Evolutionary conservation across 73 alveolate species (phyloP).

Genomic region (Paramecium biaurelia): DNA sequence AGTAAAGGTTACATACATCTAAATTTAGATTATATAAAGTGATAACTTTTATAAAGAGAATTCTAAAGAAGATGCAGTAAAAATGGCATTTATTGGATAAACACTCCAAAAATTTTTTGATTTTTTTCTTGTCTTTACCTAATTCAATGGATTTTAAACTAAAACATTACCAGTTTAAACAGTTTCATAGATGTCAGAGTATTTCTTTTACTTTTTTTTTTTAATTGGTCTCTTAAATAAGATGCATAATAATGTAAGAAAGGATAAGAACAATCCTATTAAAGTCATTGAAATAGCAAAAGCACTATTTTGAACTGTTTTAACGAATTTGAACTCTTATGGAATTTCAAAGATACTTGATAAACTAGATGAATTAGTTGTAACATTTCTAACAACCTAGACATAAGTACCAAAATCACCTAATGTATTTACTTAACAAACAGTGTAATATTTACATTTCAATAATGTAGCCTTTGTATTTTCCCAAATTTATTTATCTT

Average conservation of each 20-base stretch:
- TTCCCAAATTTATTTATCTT: slow-evolving; percentile 42
- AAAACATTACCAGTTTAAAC: background rate
- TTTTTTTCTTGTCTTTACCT: background rate
- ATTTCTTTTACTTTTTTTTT: background rate
- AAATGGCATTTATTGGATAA: slow-evolving; percentile 1
- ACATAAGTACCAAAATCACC: background rate
- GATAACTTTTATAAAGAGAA: slow-evolving; percentile 3
- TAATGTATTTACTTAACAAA: background rate
- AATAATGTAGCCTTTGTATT: background rate
- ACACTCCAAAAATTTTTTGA: slow-evolving; percentile 21
- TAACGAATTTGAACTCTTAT: background rate
- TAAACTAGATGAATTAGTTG: background rate
- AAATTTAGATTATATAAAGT: background rate
- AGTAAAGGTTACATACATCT: slow-evolving; percentile 26
- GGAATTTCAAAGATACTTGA: background rate
- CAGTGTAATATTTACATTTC: slow-evolving; percentile 14
- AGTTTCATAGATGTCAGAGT: background rate
- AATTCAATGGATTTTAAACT: background rate
- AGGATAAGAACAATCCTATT: background rate
- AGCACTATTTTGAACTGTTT: slow-evolving; percentile 14
- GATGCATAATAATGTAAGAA: background rate
- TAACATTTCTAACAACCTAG: background rate
- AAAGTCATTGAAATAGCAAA: background rate
- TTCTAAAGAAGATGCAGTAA: background rate
- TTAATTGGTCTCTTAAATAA: background rate